These are phyloP conservation scores for Neonectria hederae DNA, from an alignment of 2,329 filamentous ascomycete genomes.

Conservation along the genomic window DNA sequence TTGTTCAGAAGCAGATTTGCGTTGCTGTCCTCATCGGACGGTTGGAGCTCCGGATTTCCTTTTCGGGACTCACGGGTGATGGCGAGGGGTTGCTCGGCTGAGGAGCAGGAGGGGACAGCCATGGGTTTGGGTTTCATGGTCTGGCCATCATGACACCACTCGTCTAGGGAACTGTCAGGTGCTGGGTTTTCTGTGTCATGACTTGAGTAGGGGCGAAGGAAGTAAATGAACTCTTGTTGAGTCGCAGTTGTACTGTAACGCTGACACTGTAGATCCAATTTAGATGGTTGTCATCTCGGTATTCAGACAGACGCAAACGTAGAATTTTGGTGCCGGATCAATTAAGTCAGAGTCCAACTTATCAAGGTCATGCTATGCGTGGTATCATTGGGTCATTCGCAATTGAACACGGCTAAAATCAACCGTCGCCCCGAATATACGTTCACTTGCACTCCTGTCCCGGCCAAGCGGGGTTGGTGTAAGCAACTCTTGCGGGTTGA, in stretches of 20 bases:
- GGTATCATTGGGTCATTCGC: not conserved
- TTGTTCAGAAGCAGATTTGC: constrained; percentile 17
- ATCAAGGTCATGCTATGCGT: not conserved
- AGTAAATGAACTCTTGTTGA: not conserved
- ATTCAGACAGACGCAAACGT: not conserved
- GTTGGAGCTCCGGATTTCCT: constrained; percentile 39
- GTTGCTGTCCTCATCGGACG: constrained; percentile 43
- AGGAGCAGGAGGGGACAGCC: not conserved
- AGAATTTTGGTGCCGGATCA: not conserved
- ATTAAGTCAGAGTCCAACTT: not conserved
- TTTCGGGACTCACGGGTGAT: constrained; percentile 29
- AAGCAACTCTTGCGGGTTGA: not conserved
- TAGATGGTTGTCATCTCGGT: not conserved
- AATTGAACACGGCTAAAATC: not conserved
- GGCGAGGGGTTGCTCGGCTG: constrained; percentile 2
- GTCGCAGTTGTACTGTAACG: not conserved
- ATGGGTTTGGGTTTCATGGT: constrained; percentile 1
- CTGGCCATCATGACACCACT: constrained; percentile 11
- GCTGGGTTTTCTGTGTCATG: not conserved
- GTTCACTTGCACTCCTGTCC: not conserved
- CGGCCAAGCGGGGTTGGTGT: not conserved
- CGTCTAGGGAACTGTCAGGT: not conserved
- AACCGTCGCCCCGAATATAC: not conserved
- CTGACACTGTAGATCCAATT: not conserved
- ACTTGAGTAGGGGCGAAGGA: not conserved